Conservation (phyloP, 139 green algal species). For the Chlamydomonas applanata region DNA sequence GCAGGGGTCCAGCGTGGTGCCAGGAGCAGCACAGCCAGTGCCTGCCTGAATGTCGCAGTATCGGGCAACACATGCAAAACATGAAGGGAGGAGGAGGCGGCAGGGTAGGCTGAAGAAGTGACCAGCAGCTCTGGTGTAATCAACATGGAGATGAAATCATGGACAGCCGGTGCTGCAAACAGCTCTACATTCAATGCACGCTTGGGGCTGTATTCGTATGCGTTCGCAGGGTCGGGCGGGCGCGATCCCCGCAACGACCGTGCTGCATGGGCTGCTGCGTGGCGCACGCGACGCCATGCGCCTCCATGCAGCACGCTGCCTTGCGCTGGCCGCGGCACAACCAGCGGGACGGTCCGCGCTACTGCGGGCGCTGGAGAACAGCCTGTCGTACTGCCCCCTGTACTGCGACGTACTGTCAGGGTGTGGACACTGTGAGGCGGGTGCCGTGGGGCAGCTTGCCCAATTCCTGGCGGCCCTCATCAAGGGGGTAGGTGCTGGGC, state of each 20-base stretch:
- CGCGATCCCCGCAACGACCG: neutral
- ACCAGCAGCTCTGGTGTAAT: no score
- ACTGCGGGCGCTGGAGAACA: neutral
- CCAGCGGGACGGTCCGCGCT: neutral
- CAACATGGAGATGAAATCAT: no score
- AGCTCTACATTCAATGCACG: no score
- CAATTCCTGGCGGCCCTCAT: neutral
- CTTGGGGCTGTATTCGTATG: no score
- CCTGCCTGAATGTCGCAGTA: no score
- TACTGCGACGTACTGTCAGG: neutral
- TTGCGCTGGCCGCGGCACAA: neutral
- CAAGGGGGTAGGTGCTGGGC: conserved; percentile 4
- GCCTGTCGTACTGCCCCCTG: neutral
- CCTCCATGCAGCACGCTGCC: neutral
- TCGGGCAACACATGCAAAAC: no score
- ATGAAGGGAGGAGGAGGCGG: no score
- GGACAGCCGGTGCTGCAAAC: no score
- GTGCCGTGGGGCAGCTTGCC: neutral
- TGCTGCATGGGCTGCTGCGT: neutral
- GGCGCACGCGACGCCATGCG: neutral
- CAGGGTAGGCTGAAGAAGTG: no score
- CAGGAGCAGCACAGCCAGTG: no score
- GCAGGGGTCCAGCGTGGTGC: no score
- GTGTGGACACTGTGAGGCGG: neutral
- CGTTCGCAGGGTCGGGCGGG: neutral